Base-by-base conservation (phyloP, 2,329 filamentous ascomycete genomes). In the Diaporthe velutina region DNA sequence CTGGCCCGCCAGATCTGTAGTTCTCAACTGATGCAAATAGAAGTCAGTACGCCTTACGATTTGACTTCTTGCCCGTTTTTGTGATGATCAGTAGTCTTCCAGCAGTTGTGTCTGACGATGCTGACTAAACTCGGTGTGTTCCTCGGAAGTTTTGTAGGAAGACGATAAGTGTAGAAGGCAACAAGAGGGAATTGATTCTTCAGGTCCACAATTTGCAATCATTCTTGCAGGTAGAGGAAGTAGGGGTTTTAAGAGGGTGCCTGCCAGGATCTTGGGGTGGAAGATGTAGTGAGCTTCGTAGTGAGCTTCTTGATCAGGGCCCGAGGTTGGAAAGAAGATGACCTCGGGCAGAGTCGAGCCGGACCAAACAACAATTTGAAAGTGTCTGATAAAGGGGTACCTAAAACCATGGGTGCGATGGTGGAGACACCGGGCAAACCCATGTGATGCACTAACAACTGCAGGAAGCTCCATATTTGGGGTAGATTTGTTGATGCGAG, bases 311-410 rank as follows among this genome's bases (percentile, higher is more conserved):
- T 38, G 9, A n/a, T 40, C 1, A 68, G 54, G 64, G 64, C 64
- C 64, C 64, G 64, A 68, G 64, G 64, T 68, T 68, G 64, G 48
- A 68, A 54, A 68, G n/a, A 64, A 4, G 17, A 55, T 19, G 28
- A 64, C 57, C 70, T 72, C 70, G 70, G 64, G 58, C 70, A 42
- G 33, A 64, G 42, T 19, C 50, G 30, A 52, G 70, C 57, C 40
- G 70, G 48, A 42, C 38, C 12, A 10, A 19, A 17, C 7, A 3
- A 22, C 33, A 10, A 15, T 30, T 54, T 54, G 13, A 12, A 3
- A 4, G 22, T 8, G 25, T 35, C 10, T 54, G 70, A 64, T 72
- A 72, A 35, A 10, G 57, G 12, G 52, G 10, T 17, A 72, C 70
- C 19, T 54, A 9, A 4, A 54, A 8, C 13, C 0, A 28, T 35